Conservation (phyloP, 2,329 filamentous ascomycete species). For the Diaporthe australafricana region DNA sequence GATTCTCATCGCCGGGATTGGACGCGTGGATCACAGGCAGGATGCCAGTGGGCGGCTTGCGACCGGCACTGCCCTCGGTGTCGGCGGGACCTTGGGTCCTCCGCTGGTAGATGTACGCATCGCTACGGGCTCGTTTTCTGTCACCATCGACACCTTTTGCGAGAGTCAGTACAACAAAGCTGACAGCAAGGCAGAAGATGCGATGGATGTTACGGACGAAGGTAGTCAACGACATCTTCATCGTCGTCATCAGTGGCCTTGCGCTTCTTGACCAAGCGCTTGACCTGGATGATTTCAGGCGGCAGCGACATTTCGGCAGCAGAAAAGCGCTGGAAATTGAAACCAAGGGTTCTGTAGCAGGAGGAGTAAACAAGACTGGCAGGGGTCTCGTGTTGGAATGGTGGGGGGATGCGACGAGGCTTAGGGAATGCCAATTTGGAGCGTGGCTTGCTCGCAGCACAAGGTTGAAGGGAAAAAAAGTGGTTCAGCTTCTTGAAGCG, state of each 20-base stretch:
- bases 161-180: slow-evolving; percentile 21
- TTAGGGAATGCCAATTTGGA: not conserved
- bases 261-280: slow-evolving; percentile 52
- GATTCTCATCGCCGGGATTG: slow-evolving; percentile 51
- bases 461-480: not conserved
- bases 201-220: slow-evolving; percentile 55
- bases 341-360: too few species aligned
- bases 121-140: slow-evolving; percentile 65
- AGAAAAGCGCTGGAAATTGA: not conserved
- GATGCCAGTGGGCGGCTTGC: slow-evolving; percentile 41
- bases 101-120: slow-evolving; percentile 68
- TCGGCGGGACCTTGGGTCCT: slow-evolving; percentile 51
- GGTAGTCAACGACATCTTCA: slow-evolving; percentile 64
- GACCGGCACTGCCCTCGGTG: slow-evolving; percentile 43
- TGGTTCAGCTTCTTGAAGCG: not conserved
- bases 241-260: slow-evolving; percentile 67
- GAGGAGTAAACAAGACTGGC: not conserved
- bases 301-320: slow-evolving; percentile 63
- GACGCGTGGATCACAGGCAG: slow-evolving; percentile 63
- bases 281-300: slow-evolving; percentile 69
- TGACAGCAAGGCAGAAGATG: slow-evolving; percentile 26
- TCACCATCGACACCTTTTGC: slow-evolving; percentile 62
- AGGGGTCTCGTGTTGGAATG: not conserved
- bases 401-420: slow-evolving; percentile 16
- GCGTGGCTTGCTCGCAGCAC: not conserved